Conservation (phyloP, 1,284 basidiomycete genomes). For the Exobasidium cylindrosporum region DNA sequence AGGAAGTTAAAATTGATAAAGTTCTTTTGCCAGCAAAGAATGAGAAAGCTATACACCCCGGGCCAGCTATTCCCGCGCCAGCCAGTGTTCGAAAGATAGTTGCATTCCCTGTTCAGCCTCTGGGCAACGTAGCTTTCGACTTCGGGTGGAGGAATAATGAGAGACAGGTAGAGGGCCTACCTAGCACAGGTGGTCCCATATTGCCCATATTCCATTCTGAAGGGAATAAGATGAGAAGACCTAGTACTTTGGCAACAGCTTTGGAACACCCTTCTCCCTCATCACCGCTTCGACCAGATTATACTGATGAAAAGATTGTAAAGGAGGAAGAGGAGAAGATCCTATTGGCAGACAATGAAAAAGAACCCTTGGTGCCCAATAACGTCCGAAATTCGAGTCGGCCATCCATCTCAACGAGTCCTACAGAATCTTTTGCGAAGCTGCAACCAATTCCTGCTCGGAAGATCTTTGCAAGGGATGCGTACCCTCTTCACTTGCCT, state of each 20-base stretch:
- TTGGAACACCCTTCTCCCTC: not conserved
- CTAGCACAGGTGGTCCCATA: not conserved
- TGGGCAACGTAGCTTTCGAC: not conserved
- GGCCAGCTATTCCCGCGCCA: not conserved
- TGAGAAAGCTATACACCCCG: not conserved
- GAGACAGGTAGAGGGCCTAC: not conserved
- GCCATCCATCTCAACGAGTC: not conserved
- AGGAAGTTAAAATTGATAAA: not conserved
- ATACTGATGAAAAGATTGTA: not conserved
- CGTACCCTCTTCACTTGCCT: constrained; percentile 52
- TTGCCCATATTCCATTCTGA: not conserved
- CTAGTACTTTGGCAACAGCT: not conserved
- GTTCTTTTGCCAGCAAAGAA: too few relatives aligned
- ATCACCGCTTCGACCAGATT: not conserved
- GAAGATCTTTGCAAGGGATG: constrained; percentile 41
- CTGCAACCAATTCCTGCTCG: constrained; percentile 31
- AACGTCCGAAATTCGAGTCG: not conserved
- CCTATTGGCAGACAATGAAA: not conserved
- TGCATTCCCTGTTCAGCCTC: not conserved
- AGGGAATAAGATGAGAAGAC: not conserved
- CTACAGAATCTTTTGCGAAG: not conserved
- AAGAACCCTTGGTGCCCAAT: not conserved
- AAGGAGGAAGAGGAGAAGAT: not conserved
- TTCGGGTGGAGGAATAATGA: not conserved
- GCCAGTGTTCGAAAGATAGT: not conserved